These are phyloP conservation scores for Pseudoturritis turrita DNA, from an alignment of 345 rosid genomes.

Conservation along the genomic window DNA sequence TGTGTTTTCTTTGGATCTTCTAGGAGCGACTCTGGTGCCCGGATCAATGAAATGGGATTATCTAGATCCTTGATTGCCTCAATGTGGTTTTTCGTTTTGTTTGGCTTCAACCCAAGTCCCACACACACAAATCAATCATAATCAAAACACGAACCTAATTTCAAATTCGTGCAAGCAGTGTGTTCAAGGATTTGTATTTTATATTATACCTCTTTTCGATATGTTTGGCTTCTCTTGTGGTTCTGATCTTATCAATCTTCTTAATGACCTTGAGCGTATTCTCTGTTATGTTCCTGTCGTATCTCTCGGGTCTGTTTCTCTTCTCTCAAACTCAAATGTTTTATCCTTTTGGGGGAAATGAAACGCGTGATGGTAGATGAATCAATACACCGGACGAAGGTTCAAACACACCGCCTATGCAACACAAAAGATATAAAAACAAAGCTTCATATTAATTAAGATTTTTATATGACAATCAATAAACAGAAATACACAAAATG, in stretches of 20 bases:
- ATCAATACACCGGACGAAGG: too few relatives aligned
- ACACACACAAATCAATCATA: neutral
- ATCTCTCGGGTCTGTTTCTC: slow-evolving; percentile 96
- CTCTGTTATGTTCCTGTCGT: slow-evolving; percentile 73
- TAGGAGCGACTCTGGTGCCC: slow-evolving; percentile 24
- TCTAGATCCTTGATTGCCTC: slow-evolving; percentile 47
- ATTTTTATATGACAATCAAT: too few relatives aligned
- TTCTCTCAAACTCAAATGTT: slow-evolving; percentile 93
- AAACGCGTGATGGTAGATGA: neutral
- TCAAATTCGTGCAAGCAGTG: too few relatives aligned
- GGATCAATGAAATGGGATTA: slow-evolving; percentile 34
- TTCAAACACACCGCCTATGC: too few relatives aligned
- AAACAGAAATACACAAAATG: too few relatives aligned
- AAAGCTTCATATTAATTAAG: too few relatives aligned
- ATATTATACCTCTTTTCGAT: slow-evolving; percentile 48
- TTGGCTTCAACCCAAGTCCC: slow-evolving; percentile 52
- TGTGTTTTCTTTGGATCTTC: slow-evolving; percentile 32
- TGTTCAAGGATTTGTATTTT: neutral
- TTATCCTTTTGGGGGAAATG: slow-evolving; percentile 48
- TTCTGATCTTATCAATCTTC: slow-evolving; percentile 83
- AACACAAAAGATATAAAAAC: too few relatives aligned
- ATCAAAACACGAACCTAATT: neutral
- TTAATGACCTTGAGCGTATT: slow-evolving; percentile 71
- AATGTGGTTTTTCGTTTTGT: slow-evolving; percentile 36
- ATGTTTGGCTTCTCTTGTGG: slow-evolving; percentile 47